Conservation (phyloP, 306 rosid species). For the Cucurbita moschata region DNA sequence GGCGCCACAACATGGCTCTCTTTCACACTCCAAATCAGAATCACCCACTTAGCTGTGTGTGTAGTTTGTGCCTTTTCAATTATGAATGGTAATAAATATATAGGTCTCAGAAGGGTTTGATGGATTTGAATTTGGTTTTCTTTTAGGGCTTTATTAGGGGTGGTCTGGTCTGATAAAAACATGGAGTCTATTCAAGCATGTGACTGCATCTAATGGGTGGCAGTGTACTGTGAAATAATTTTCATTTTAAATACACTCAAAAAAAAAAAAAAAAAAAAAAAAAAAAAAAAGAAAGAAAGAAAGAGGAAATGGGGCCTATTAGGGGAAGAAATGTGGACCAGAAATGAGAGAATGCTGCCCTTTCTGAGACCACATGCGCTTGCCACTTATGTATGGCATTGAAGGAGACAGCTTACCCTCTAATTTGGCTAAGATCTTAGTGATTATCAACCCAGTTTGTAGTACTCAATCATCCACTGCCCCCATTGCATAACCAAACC, state of each 20-base stretch:
- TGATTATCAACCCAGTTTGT: neutral
- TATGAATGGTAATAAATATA: neutral
- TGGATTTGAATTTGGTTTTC: neutral
- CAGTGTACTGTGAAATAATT: neutral
- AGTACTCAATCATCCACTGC: neutral
- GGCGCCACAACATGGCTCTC: constrained; percentile 8
- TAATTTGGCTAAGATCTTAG: constrained; percentile 8
- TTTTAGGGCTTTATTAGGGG: neutral
- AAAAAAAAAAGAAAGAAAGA: neutral
- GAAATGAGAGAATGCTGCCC: constrained; percentile 10
- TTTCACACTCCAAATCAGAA: neutral
- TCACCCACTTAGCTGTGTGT: no score
- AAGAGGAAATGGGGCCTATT: neutral
- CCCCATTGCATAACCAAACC: no score
- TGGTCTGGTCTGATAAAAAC: neutral
- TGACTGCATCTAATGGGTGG: constrained; percentile 10
- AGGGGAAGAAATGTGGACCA: constrained; percentile 10
- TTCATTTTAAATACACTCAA: no score
- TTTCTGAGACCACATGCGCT: constrained; percentile 14
- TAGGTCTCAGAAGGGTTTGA: neutral
- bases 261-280: neutral
- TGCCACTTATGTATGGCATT: constrained; percentile 15
- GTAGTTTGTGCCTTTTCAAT: no score
- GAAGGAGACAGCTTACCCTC: constrained; percentile 16
- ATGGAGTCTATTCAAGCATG: constrained; percentile 9